These are phyloP conservation scores for Gamsiella multidivaricata DNA, from an alignment of 192 early-diverging fungal species.

Conservation along the genomic window DNA sequence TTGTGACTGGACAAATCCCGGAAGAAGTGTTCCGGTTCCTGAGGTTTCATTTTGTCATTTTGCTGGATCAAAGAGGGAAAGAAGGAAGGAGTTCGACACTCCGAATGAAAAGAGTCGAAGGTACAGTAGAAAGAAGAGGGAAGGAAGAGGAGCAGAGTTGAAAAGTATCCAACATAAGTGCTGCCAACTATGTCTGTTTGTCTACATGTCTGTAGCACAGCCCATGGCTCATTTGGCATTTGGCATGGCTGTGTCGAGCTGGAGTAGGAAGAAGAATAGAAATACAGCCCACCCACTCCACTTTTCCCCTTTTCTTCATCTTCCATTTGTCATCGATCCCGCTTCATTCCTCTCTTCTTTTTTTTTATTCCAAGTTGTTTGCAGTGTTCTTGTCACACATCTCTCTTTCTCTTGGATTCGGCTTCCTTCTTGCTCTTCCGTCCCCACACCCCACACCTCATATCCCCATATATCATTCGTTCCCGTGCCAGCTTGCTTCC, in stretches of 20 bases:
- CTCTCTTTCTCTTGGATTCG: neutral
- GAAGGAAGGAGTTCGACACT: neutral
- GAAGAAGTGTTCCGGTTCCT: too few species aligned
- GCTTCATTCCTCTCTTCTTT: neutral
- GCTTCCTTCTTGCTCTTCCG: neutral
- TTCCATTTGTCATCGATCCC: neutral
- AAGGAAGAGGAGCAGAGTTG: neutral
- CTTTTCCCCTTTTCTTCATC: neutral
- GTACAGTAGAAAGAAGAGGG: neutral
- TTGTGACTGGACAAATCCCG: too few species aligned
- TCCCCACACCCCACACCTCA: neutral
- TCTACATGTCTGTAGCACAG: neutral
- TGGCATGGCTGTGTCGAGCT: too few species aligned
- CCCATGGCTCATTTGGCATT: neutral
- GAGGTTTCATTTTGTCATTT: too few species aligned
- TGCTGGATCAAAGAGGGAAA: too few species aligned
- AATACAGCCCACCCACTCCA: neutral
- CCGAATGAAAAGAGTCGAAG: neutral
- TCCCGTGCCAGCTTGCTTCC: neutral
- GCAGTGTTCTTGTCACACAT: too few species aligned
- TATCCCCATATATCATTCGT: neutral
- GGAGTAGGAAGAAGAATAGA: too few species aligned
- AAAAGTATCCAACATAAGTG: too few species aligned
- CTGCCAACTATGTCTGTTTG: too few species aligned
- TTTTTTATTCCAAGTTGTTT: neutral